Percentiles rank a stretch among this genome's conserved stretches.
Evolutionary conservation across 2,329 filamentous ascomycete genomes (phyloP).

Genomic region (Ophiostoma populinum): DNA sequence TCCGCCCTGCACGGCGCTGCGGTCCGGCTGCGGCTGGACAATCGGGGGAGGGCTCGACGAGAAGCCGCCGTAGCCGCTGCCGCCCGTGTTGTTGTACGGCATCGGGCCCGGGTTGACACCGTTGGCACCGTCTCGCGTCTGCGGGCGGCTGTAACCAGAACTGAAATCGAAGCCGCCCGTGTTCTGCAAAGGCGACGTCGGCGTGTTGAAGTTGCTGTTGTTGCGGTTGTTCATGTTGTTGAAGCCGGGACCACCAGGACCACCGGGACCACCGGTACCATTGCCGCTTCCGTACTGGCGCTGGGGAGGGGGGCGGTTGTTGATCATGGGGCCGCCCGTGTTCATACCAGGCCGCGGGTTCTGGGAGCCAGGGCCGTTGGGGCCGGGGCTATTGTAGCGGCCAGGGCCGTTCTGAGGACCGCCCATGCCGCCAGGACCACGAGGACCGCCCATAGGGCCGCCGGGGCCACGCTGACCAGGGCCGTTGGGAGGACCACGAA

Average conservation of each 20-base stretch:
- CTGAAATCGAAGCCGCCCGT: conserved; percentile 12
- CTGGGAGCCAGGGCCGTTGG: not conserved
- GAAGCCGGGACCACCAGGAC: not conserved
- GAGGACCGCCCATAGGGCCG: not conserved
- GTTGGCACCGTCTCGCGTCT: conserved; percentile 2
- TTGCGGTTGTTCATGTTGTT: conserved; percentile 5
- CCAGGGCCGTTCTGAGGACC: not conserved
- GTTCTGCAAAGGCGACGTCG: conserved; percentile 9
- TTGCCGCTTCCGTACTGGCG: conserved; percentile 19
- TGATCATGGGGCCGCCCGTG: not conserved
- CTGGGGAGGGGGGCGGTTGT: conserved; percentile 14
- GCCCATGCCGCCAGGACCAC: no score
- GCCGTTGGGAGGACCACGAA: not conserved
- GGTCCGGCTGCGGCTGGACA: conserved; percentile 10
- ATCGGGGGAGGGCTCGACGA: conserved; percentile 7
- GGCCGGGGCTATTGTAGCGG: not conserved
- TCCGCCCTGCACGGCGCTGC: conserved; percentile 8
- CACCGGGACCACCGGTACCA: not conserved
- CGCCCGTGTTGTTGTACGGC: conserved; percentile 1
- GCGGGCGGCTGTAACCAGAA: conserved; percentile 10
- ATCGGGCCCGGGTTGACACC: conserved; percentile 1
- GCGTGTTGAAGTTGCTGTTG: conserved; percentile 4
- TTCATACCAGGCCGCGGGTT: no score
- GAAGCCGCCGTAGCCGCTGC: not conserved
- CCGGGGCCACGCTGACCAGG: not conserved